Base-by-base conservation (phyloP, 2,329 filamentous ascomycete genomes). In the Aspergillus ruber region DNA sequence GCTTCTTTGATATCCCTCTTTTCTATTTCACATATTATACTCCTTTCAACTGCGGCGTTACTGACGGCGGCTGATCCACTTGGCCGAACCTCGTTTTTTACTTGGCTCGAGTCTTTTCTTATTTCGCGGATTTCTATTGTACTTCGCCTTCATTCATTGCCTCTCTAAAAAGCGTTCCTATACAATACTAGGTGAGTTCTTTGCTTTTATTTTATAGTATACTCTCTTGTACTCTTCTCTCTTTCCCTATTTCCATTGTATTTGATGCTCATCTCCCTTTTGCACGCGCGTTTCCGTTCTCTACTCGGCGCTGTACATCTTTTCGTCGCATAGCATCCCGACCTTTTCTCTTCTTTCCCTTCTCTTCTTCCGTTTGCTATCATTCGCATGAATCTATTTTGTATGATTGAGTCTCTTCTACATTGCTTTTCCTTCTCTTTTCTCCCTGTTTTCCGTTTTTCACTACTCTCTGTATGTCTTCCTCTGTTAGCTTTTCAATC, bases 1-100 rank as follows among this genome's bases (percentile, higher is more conserved):
- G 20, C 13, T 40, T 23, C 17, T 40, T 23, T 21, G 2, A n/a
- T 35, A n/a, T n/a, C 13, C 15, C 13, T 13, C 20, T 18, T 10
- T 40, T 13, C 38, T 7, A 18, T 40, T 12, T 40, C 38, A 21
- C 12, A 12, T 17, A 47, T 53, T 17, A 47, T 53, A 50, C 53
- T 49, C 49, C 50, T 47, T 45, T 48, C 52, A 43, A 53, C 43
- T 44, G 45, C 44, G 47, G 13, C 33, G 33, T 35, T n/a, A n/a
- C 33, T 35, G 25, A 35, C 33, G 13, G 15, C 33, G 13, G 33
- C 33, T 40, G 47, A 47, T 52, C 50, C 50, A 54, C 52, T 52
- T 49, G 50, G 48, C 50, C 50, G 45, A 52, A 52, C 55, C 53
- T 50, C 51, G 36, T 18, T 46, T 49, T 53, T 49, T 44, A 46